These are phyloP conservation scores for Chiua sp. DNA, from an alignment of 1,284 basidiomycete species.

Conservation along the genomic window DNA sequence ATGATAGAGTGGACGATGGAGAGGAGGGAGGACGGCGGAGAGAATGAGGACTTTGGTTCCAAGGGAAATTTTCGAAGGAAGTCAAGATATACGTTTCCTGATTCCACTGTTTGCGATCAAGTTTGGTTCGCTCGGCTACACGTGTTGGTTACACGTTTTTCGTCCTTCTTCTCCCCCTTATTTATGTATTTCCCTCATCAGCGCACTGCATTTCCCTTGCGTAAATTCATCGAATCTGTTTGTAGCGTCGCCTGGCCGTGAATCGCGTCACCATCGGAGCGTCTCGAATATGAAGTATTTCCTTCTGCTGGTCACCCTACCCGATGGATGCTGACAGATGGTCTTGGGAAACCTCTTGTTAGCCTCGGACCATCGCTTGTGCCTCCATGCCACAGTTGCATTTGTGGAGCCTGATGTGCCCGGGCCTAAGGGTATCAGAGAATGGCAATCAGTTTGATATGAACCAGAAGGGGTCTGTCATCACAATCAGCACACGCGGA, in stretches of 20 bases:
- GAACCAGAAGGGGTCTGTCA: constrained; percentile 8
- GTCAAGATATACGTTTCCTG: constrained; percentile 40
- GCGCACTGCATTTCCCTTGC: constrained; percentile 26
- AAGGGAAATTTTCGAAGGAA: constrained; percentile 40
- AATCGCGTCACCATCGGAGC: constrained; percentile 2
- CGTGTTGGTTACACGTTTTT: constrained; percentile 46
- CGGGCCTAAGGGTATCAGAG: constrained; percentile 25
- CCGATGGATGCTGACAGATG: too few species aligned
- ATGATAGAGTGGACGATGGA: constrained; percentile 30
- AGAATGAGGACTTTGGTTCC: constrained; percentile 33
- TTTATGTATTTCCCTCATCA: constrained; percentile 26
- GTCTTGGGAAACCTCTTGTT: too few species aligned
- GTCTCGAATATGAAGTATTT: constrained; percentile 7
- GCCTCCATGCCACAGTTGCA: neutral
- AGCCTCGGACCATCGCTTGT: neutral
- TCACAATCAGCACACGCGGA: constrained; percentile 26
- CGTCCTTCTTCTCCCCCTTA: constrained; percentile 13
- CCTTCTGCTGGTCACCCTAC: neutral
- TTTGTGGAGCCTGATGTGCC: constrained; percentile 14
- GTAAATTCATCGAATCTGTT: constrained; percentile 27
- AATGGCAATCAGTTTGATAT: constrained; percentile 10
- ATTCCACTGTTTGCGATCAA: constrained; percentile 32
- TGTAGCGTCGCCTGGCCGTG: constrained; percentile 4
- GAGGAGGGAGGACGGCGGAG: constrained; percentile 30
- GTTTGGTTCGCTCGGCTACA: constrained; percentile 36